Evolutionary conservation across 805 yeast species (phyloP).

Genomic region (Nadsonia fulvescens): DNA sequence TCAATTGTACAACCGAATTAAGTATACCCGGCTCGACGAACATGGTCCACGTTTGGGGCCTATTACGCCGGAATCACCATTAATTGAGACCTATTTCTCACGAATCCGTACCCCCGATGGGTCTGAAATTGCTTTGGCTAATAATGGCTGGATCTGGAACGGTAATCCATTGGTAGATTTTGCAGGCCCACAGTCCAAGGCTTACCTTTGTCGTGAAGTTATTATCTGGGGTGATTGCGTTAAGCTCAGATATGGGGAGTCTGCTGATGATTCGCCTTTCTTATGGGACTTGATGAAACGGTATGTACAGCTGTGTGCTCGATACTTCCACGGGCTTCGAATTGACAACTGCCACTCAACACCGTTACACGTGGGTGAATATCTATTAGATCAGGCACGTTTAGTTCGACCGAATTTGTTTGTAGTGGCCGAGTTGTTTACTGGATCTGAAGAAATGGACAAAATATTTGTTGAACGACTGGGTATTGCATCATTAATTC

Average conservation of each 20-base stretch:
- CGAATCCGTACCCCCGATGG: conserved; percentile 39
- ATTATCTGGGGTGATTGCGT: conserved; percentile 98
- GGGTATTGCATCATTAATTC: conserved; percentile 72
- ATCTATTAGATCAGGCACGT: conserved; percentile 75
- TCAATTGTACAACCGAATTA: conserved; percentile 61
- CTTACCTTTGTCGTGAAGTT: conserved; percentile 79
- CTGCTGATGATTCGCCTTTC: conserved; percentile 69
- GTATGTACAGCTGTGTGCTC: conserved; percentile 57
- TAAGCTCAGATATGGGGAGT: conserved; percentile 67
- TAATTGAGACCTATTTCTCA: conserved; percentile 80
- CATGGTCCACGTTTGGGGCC: conserved; percentile 68
- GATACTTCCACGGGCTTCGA: conserved; percentile 68
- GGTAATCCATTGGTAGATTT: conserved; percentile 88
- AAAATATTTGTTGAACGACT: conserved; percentile 77
- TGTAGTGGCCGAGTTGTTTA: conserved; percentile 84
- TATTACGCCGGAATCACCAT: conserved; percentile 36
- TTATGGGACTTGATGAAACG: conserved; percentile 78
- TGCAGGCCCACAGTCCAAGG: conserved; percentile 63
- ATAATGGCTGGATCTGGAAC: conserved; percentile 98
- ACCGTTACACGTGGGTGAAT: conserved; percentile 87
- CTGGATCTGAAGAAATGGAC: conserved; percentile 86
- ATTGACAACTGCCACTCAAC: conserved; percentile 95
- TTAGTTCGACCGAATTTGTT: conserved; percentile 67
- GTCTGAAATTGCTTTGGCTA: conserved; percentile 47
- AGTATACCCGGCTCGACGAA: conserved; percentile 55